phyloP scores from a whole-genome alignment of 179 eudicot genomes.

The Silene coronaria region DNA sequence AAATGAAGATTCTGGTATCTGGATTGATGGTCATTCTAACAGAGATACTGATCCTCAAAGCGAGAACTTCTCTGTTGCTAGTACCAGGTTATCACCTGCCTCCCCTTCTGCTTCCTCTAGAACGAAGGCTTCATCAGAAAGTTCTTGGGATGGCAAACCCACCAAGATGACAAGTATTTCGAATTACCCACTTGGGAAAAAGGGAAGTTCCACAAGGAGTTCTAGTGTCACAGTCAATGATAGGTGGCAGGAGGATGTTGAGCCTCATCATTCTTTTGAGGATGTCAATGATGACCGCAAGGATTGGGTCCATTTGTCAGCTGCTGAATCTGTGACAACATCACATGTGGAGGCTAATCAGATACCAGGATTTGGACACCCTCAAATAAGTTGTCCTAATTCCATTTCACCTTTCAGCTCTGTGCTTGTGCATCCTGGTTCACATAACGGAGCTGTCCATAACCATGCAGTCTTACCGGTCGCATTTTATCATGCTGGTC shows the following conservation, averaged over 20 bases:
- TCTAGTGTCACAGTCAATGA: slow-evolving; percentile 8
- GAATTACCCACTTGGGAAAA: slow-evolving; percentile 24
- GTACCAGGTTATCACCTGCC: slow-evolving; percentile 29
- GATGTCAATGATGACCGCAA: slow-evolving; percentile 17
- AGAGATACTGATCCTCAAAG: slow-evolving; percentile 31
- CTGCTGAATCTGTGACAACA: slow-evolving; percentile 28
- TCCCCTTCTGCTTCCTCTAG: slow-evolving; percentile 29
- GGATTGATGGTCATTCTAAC: slow-evolving; percentile 32
- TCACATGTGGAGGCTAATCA: slow-evolving; percentile 24
- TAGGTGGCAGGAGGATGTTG: slow-evolving; percentile 26
- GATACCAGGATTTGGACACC: slow-evolving; percentile 26
- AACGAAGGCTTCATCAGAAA: slow-evolving; percentile 38
- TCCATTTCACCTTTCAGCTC: slow-evolving; percentile 34
- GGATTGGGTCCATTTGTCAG: slow-evolving; percentile 30
- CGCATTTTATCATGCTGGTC: slow-evolving; percentile 43
- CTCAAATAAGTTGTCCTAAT: slow-evolving; percentile 31
- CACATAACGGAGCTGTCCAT: slow-evolving; percentile 28
- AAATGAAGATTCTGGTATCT: slow-evolving; percentile 33
- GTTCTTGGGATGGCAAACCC: slow-evolving; percentile 43
- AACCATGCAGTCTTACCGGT: slow-evolving; percentile 36
- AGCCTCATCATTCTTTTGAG: slow-evolving; percentile 21
- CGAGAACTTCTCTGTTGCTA: slow-evolving; percentile 23
- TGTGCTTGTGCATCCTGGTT: slow-evolving; percentile 30
- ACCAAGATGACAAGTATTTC: slow-evolving; percentile 20
- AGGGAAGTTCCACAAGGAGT: slow-evolving; percentile 19